Evolutionary conservation across 1,139 yeast species (phyloP).

Genomic region (Wickerhamomyces sp.): DNA sequence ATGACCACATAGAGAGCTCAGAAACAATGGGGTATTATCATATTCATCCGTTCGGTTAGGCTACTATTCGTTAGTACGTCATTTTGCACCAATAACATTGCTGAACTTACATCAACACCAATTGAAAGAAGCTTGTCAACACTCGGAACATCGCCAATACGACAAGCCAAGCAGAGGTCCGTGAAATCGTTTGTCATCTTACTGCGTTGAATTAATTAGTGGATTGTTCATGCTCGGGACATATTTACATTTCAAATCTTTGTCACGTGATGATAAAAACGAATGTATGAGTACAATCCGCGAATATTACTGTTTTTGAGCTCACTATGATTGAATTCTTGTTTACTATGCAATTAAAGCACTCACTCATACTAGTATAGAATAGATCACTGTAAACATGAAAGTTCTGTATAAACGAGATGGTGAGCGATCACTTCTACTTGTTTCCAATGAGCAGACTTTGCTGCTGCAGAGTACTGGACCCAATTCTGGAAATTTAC

Average conservation of each 20-base stretch:
- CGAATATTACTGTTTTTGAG: too few species aligned
- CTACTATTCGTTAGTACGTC: too few species aligned
- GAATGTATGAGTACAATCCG: too few species aligned
- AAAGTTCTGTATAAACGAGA: not conserved
- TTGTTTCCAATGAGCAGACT: not conserved
- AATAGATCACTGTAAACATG: too few species aligned
- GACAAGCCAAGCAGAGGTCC: constrained; percentile 58
- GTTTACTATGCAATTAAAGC: too few species aligned
- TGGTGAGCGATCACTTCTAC: not conserved
- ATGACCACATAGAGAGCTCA: constrained; percentile 77
- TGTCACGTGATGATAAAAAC: too few species aligned
- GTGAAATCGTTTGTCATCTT: constrained; percentile 16
- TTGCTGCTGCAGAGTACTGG: not conserved
- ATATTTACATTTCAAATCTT: too few species aligned
- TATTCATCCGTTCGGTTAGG: constrained; percentile 62
- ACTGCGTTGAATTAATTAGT: not conserved
- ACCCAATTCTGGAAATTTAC: constrained; percentile 3
- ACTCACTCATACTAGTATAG: too few species aligned
- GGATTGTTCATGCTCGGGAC: too few species aligned
- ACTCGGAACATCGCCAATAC: constrained; percentile 61
- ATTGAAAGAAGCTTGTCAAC: constrained; percentile 56
- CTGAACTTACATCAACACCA: constrained; percentile 39
- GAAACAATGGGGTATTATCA: constrained; percentile 69
- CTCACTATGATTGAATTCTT: too few species aligned
- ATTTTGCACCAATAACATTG: too few species aligned